phyloP scores from a whole-genome alignment of 2,329 filamentous ascomycete species.

The Stagonosporopsis rhizophila region DNA sequence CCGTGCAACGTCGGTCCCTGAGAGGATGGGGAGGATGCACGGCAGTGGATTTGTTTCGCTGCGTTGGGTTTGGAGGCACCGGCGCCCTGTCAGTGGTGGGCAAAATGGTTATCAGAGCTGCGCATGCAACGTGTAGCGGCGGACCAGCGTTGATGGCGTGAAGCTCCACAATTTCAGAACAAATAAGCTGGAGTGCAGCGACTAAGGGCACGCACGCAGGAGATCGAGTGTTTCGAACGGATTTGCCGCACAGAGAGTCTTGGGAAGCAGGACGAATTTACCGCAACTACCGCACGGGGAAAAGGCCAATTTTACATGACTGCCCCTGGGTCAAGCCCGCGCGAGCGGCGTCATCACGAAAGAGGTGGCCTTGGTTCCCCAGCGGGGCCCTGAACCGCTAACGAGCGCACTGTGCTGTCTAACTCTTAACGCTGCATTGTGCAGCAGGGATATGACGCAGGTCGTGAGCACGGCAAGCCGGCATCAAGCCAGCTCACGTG shows the following conservation, averaged over 20 bases:
- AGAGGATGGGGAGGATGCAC: conserved; percentile 31
- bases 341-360: conserved; percentile 12
- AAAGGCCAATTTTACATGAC: conserved; percentile 10
- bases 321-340: conserved; percentile 2
- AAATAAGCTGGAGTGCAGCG: conserved; percentile 32
- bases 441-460: conserved; percentile 19
- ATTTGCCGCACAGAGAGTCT: conserved; percentile 13
- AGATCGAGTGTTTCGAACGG: conserved; percentile 11
- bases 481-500: conserved; percentile 15
- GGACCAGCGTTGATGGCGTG: conserved; percentile 33
- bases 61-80: conserved; percentile 24
- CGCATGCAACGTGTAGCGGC: conserved; percentile 36
- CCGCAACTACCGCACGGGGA: conserved; percentile 4
- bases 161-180: conserved; percentile 31
- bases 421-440: conserved; percentile 16
- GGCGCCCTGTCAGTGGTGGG: conserved; percentile 27
- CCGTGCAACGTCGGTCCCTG: conserved; percentile 33
- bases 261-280: conserved; percentile 7
- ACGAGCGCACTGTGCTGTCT: conserved; percentile 9
- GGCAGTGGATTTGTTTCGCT: conserved; percentile 38
- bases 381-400: conserved; percentile 16
- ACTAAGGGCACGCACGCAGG: conserved; percentile 15
- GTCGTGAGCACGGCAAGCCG: conserved; percentile 12
- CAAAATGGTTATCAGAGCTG: conserved; percentile 30
- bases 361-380: conserved; percentile 14